phyloP scores from a whole-genome alignment of 768 basidiomycete species.

The Cyclocybe aegerita region DNA sequence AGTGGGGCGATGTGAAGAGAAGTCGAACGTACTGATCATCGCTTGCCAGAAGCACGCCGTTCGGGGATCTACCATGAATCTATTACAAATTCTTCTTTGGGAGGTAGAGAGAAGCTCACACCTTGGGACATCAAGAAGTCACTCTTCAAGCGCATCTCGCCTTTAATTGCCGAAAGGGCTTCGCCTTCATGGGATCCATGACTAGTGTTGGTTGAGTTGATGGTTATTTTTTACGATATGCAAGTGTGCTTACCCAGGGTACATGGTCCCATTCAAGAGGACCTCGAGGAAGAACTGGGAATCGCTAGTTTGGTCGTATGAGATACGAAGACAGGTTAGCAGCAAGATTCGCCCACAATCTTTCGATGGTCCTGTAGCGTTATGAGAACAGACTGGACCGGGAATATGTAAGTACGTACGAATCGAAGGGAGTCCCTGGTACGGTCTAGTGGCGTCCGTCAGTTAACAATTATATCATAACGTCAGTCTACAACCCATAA shows the following conservation, averaged over 20 bases:
- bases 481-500: neutral
- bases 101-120: slow-evolving; percentile 3
- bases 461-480: neutral
- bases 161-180: slow-evolving; percentile 30
- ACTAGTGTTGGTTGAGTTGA: neutral
- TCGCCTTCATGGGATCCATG: slow-evolving; percentile 25
- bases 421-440: slow-evolving; percentile 35
- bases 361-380: slow-evolving; percentile 21
- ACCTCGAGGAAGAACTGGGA: slow-evolving; percentile 37
- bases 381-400: neutral
- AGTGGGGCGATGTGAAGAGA: neutral
- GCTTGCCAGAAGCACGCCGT: slow-evolving; percentile 21
- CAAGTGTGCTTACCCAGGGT: slow-evolving; percentile 9
- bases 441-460: slow-evolving; percentile 7
- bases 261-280: slow-evolving; percentile 21
- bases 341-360: slow-evolving; percentile 14
- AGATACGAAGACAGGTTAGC: neutral
- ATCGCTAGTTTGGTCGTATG: slow-evolving; percentile 16
- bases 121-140: slow-evolving; percentile 27
- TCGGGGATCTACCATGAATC: slow-evolving; percentile 6
- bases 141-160: slow-evolving; percentile 40
- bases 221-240: neutral
- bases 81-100: neutral
- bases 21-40: slow-evolving; percentile 12
- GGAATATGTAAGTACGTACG: slow-evolving; percentile 8